These are phyloP conservation scores for Candida glucosophila DNA, from an alignment of 1,139 yeast species.

Conservation along the genomic window DNA sequence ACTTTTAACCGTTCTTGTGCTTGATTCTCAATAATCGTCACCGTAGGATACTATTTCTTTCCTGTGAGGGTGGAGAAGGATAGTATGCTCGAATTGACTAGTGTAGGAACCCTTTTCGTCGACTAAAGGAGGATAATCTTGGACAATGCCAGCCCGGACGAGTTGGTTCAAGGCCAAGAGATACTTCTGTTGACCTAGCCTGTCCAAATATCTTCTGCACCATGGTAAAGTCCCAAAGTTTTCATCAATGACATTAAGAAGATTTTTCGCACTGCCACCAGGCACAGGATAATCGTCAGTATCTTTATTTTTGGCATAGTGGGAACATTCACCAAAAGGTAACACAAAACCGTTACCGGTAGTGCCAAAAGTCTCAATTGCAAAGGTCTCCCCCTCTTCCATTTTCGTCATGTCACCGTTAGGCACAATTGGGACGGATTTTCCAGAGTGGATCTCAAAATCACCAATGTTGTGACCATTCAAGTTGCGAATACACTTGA, in stretches of 20 bases:
- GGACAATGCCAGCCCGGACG: slow-evolving; percentile 78
- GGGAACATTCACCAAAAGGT: slow-evolving; percentile 88
- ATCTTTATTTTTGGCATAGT: slow-evolving; percentile 63
- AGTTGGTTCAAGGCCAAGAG: slow-evolving; percentile 80
- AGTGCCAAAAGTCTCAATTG: slow-evolving; percentile 95
- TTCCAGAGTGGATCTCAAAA: slow-evolving; percentile 85
- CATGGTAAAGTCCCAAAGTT: slow-evolving; percentile 93
- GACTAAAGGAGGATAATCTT: slow-evolving; percentile 93
- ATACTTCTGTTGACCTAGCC: slow-evolving; percentile 87
- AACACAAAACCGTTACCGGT: slow-evolving; percentile 91
- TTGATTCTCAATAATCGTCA: slow-evolving; percentile 76
- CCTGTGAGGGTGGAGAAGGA: slow-evolving; percentile 79
- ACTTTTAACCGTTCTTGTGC: no score
- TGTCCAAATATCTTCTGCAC: slow-evolving; percentile 91
- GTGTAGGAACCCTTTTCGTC: slow-evolving; percentile 84
- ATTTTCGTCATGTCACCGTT: slow-evolving; percentile 90
- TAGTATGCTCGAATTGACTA: slow-evolving; percentile 94
- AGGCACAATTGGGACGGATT: slow-evolving; percentile 91
- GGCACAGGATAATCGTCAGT: slow-evolving; percentile 37
- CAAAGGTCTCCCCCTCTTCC: slow-evolving; percentile 98
- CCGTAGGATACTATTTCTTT: slow-evolving; percentile 95
- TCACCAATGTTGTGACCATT: slow-evolving; percentile 91
- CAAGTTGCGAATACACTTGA: slow-evolving; percentile 83
- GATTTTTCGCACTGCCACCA: slow-evolving; percentile 56
- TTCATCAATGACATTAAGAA: slow-evolving; percentile 60